Percentiles rank a stretch among this genome's conserved stretches.
Conservation (phyloP, 768 basidiomycete species). For the Baorangia bicolor region DNA sequence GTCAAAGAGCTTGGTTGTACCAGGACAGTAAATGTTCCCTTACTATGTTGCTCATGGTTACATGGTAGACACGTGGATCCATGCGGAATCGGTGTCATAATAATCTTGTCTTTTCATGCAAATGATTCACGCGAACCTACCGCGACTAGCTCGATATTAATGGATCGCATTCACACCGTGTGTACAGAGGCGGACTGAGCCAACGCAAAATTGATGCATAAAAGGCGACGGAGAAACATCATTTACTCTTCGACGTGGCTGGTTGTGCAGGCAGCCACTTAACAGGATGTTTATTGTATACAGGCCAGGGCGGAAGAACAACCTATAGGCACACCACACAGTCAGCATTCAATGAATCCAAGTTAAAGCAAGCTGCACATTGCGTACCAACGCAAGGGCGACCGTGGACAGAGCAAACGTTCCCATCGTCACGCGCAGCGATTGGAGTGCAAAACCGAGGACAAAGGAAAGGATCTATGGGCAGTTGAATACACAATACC, state of each 20-base stretch:
- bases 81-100: not conserved
- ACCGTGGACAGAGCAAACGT: slow-evolving; percentile 22
- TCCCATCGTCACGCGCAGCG: slow-evolving; percentile 26
- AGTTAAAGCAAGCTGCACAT: no score
- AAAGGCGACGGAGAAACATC: slow-evolving; percentile 4
- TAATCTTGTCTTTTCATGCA: not conserved
- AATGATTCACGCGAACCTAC: not conserved
- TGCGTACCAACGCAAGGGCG: slow-evolving; percentile 21
- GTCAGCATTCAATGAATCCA: not conserved
- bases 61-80: not conserved
- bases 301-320: slow-evolving; percentile 68
- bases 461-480: slow-evolving; percentile 31
- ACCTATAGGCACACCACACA: slow-evolving; percentile 35
- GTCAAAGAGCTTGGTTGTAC: not conserved
- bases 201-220: not conserved
- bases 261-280: slow-evolving; percentile 26
- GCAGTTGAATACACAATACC: not conserved
- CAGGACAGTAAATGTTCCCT: not conserved
- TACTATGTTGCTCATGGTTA: not conserved
- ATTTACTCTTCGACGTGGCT: slow-evolving; percentile 20
- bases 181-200: not conserved
- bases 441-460: slow-evolving; percentile 30
- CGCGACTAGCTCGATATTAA: no score
- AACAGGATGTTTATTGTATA: slow-evolving; percentile 30
- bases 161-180: not conserved